A percentile compares a stretch with the other conserved stretches of the same genome.
phyloP scores from a whole-genome alignment of 495 filamentous ascomycete species.

The Hypoxylon cercidicola region DNA sequence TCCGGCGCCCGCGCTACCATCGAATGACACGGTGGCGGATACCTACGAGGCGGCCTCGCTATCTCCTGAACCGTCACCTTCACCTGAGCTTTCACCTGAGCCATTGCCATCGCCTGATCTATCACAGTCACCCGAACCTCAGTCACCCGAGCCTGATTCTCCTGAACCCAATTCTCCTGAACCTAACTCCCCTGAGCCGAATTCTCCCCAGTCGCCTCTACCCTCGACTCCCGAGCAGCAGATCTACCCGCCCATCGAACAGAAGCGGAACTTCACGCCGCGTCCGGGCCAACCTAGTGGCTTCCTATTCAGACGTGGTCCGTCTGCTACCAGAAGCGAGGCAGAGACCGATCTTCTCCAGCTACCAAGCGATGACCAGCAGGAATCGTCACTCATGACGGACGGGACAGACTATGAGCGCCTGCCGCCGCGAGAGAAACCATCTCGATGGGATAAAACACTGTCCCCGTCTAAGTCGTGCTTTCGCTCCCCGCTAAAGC shows the following conservation, averaged over 20 bases:
- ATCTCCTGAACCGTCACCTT: neutral
- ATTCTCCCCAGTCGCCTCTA: conserved; percentile 14
- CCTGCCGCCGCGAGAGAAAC: conserved; percentile 44
- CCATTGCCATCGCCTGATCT: no score
- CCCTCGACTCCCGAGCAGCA: conserved; percentile 47
- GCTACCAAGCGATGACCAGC: conserved; percentile 39
- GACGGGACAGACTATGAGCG: conserved; percentile 47
- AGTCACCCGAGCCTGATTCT: neutral
- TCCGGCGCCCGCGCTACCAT: conserved; percentile 31
- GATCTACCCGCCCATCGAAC: conserved; percentile 48
- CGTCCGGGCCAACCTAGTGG: conserved; percentile 47
- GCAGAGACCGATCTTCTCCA: conserved; percentile 17
- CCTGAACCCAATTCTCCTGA: conserved; percentile 25
- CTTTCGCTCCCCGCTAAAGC: conserved; percentile 62
- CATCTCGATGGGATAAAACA: conserved; percentile 47
- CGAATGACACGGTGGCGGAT: conserved; percentile 28
- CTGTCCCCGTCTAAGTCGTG: conserved; percentile 62
- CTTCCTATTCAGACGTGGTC: conserved; percentile 48
- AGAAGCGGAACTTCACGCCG: conserved; percentile 64
- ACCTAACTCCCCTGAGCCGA: conserved; percentile 3
- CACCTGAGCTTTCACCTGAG: no score
- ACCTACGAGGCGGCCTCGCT: conserved; percentile 24
- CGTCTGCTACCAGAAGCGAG: conserved; percentile 7
- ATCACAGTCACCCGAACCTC: no score
- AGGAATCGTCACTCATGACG: conserved; percentile 44